Evolutionary conservation across 768 basidiomycete genomes (phyloP).

Genomic region (Melanogaster broomeanus): DNA sequence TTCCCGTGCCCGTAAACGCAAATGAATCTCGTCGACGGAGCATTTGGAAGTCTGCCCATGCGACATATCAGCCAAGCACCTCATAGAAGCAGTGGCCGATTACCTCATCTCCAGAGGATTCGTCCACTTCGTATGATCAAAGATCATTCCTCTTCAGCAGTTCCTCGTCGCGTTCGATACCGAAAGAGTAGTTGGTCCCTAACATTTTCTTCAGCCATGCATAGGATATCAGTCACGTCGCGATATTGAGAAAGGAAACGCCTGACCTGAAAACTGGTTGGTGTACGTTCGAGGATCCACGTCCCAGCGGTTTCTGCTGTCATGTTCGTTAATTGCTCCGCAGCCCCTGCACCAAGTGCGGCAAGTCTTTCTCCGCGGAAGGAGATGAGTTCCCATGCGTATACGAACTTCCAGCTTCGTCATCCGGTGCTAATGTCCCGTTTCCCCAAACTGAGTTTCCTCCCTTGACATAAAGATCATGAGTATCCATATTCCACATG

Average conservation of each 20-base stretch:
- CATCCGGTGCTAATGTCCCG: conserved; percentile 76
- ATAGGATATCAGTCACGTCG: neutral
- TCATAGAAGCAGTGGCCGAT: neutral
- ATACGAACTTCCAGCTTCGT: conserved; percentile 49
- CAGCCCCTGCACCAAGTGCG: conserved; percentile 5
- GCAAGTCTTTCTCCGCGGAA: conserved; percentile 51
- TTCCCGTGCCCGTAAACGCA: conserved; percentile 97
- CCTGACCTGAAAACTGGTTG: conserved; percentile 74
- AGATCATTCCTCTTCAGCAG: conserved; percentile 63
- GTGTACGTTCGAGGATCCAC: conserved; percentile 85
- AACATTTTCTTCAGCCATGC: conserved; percentile 62
- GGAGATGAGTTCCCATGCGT: conserved; percentile 84
- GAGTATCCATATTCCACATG: neutral
- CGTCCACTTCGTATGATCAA: conserved; percentile 84
- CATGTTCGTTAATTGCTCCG: conserved; percentile 55
- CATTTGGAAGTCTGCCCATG: conserved; percentile 68
- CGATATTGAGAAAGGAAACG: conserved; percentile 3
- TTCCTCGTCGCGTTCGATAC: conserved; percentile 76
- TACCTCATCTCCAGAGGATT: conserved; percentile 86
- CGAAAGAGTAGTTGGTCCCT: conserved; percentile 82
- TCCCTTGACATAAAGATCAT: conserved; percentile 47
- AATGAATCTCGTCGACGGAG: conserved; percentile 89
- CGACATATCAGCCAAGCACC: neutral
- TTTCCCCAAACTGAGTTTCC: conserved; percentile 87
- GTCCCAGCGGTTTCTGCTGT: conserved; percentile 71